These are phyloP conservation scores for Solanum hybrid DNA, from an alignment of 305 asterid species.

Conservation along the genomic window DNA sequence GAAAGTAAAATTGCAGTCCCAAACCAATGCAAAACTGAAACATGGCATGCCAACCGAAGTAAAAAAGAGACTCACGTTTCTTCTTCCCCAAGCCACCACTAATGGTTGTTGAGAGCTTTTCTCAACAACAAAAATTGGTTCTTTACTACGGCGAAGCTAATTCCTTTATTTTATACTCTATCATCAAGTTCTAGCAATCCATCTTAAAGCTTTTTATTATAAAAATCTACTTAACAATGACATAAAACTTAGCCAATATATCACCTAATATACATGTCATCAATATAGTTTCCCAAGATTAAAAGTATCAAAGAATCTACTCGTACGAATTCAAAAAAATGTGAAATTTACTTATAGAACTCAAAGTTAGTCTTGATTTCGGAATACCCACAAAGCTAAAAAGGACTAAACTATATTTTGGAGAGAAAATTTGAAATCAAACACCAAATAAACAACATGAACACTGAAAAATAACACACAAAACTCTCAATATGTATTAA, in stretches of 20 bases:
- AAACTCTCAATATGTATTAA: not conserved
- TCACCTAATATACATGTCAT: not conserved
- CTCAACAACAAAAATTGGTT: not conserved
- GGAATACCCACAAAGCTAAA: not conserved
- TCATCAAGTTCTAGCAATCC: constrained; percentile 83
- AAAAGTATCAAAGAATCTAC: not conserved
- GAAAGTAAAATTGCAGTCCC: not conserved
- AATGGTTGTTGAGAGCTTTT: not conserved
- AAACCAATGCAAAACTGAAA: not conserved
- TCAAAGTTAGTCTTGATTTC: not conserved
- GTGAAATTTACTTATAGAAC: not conserved
- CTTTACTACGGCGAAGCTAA: not conserved
- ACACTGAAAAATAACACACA: not conserved
- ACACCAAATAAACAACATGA: not conserved
- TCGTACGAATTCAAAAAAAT: not conserved
- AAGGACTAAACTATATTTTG: not conserved
- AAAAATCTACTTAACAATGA: constrained; percentile 81
- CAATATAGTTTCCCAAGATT: not conserved
- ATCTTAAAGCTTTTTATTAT: constrained; percentile 78
- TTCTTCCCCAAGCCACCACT: not conserved
- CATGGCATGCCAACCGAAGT: not conserved
- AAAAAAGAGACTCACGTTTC: not conserved
- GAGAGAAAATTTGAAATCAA: not conserved
- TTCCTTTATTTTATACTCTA: constrained; percentile 37
- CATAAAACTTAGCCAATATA: constrained; percentile 23